phyloP scores from a whole-genome alignment of 371 early-diverging fungal species.

The Entomophthora muscae region DNA sequence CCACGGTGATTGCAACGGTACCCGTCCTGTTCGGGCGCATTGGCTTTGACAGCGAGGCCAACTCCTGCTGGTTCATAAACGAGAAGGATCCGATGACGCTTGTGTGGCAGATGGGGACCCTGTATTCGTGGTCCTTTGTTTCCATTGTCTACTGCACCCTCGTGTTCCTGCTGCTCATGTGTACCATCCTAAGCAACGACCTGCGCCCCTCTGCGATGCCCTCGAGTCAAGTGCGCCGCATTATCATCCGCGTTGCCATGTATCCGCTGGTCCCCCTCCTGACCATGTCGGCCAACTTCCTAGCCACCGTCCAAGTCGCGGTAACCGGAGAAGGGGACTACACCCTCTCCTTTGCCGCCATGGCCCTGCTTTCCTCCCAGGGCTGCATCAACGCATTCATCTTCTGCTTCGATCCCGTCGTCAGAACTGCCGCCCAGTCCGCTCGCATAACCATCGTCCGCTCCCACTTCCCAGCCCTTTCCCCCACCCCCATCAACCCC shows the following conservation, averaged over 20 bases:
- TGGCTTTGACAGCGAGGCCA: background rate
- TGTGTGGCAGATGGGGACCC: background rate
- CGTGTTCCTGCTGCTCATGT: background rate
- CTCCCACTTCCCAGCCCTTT: background rate
- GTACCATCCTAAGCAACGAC: background rate
- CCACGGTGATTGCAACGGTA: background rate
- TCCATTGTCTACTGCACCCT: background rate
- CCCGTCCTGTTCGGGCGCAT: background rate
- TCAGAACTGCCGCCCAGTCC: background rate
- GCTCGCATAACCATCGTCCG: background rate
- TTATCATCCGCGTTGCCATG: background rate
- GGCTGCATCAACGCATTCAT: background rate
- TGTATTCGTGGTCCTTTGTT: background rate
- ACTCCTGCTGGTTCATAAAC: slow-evolving; percentile 3
- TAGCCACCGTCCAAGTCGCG: background rate
- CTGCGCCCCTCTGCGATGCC: too few species aligned
- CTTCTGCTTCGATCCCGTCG: slow-evolving; percentile 6
- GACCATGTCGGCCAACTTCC: background rate
- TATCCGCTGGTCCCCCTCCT: background rate
- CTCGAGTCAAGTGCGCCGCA: background rate
- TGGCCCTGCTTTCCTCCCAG: background rate
- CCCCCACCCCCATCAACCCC: background rate
- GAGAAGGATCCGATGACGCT: background rate
- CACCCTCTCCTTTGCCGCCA: background rate
- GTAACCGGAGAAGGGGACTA: background rate